Evolutionary conservation across 345 rosid genomes (phyloP), one percentile per base, ranked within the genome.

Genomic region (Rhodamnia argentea): DNA sequence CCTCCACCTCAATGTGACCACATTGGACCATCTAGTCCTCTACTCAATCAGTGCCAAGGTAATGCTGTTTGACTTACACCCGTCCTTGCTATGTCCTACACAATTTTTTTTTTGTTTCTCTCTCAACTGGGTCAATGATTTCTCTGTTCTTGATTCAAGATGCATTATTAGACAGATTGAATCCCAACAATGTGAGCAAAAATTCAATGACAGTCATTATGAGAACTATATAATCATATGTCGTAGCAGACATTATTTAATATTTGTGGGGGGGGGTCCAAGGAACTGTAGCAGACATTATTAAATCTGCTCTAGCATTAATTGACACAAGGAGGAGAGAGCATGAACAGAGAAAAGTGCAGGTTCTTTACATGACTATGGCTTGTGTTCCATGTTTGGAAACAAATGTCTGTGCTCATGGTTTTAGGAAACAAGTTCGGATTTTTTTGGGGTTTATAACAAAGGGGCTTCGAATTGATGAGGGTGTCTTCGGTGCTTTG

Each of bases 41-140:
- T 96, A 94, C 91, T 94, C 96, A 81, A 93, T 96, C 87, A 94
- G 96, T 88, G 91, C 95, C 85, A 96, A 95, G 98, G 98, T 96
- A 92, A 16, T 32, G 78, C 32, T 70, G 85, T 83, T n/a, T 13
- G n/a, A 78, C 51, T 37, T 52, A 16, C 0, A n/a, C 7, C 7
- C 2, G 47, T 52, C 55, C 55, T 37, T 22, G 44, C 60, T 32
- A 11, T 20, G 59, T 54, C 58, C 53, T 83, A 6, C 44, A 82
- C 12, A 13, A 50, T 50, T 50, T 64, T 47, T 24, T 9, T 12
- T 6, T 9, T 4, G 7, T 47, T 10, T 47, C 51, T 24, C 56
- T 22, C 84, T 52, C 84, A 9, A 64, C 78, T 32, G 78, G 44
- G 78, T 32, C 78, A 64, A 64, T 64, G 78, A 9, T 16, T 64